Conservation (phyloP, 2,329 filamentous ascomycete genomes). For the Dactylellina haptotyla region DNA sequence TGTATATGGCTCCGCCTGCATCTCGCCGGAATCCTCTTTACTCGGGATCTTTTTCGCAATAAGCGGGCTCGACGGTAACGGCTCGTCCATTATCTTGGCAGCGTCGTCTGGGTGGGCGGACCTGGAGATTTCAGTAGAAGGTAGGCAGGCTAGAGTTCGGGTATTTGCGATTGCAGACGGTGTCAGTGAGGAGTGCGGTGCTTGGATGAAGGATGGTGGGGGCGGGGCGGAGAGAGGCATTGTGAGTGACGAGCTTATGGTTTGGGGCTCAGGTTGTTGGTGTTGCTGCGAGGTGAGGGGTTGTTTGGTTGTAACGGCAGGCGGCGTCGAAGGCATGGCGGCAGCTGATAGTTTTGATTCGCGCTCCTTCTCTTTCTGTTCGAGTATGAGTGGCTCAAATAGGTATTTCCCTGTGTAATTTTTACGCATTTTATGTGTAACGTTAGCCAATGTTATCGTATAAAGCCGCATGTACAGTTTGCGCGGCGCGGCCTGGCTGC, state of each 20-base stretch:
- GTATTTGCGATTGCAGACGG: conserved; percentile 50
- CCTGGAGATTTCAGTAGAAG: conserved; percentile 47
- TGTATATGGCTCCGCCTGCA: conserved; percentile 50
- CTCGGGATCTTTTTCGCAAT: conserved; percentile 53
- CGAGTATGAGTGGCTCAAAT: conserved; percentile 39
- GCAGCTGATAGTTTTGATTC: conserved; percentile 11
- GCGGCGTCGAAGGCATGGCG: conserved; percentile 11
- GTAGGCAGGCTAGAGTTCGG: conserved; percentile 39
- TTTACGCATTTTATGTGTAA: conserved; percentile 13
- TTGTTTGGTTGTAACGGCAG: conserved; percentile 1
- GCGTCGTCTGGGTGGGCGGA: conserved; percentile 48
- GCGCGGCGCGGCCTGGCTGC: conserved; percentile 9
- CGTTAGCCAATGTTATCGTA: conserved; percentile 1
- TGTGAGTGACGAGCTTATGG: not conserved
- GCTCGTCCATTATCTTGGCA: conserved; percentile 53
- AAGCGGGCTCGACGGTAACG: conserved; percentile 39
- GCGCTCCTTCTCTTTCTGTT: conserved; percentile 27
- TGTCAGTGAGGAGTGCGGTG: conserved; percentile 14
- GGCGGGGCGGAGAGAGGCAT: conserved; percentile 8
- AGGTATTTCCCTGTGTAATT: conserved; percentile 42
- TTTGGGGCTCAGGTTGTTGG: conserved; percentile 6
- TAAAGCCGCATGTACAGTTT: conserved; percentile 20
- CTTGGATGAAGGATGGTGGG: conserved; percentile 13
- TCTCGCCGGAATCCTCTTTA: conserved; percentile 52
- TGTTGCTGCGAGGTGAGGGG: conserved; percentile 6